phyloP scores from a whole-genome alignment of 2,329 filamentous ascomycete species.

The Pezizomycotina sp. region DNA sequence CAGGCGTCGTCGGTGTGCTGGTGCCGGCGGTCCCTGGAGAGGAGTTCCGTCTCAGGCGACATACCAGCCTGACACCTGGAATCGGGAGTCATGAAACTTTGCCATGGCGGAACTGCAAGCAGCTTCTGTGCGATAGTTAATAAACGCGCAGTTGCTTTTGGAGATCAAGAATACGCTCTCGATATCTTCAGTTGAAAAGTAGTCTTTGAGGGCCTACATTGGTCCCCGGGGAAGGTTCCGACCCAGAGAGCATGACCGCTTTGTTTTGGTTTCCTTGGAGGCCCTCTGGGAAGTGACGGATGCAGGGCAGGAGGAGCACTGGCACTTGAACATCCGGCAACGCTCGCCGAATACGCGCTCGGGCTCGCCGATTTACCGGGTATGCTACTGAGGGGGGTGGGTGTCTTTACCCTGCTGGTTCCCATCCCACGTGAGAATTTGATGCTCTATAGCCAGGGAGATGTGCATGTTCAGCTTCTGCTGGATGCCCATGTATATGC shows the following conservation, averaged over 20 bases:
- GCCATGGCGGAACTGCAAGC: slow-evolving; percentile 61
- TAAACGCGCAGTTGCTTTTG: slow-evolving; percentile 93
- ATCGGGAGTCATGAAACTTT: slow-evolving; percentile 78
- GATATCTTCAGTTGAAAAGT: slow-evolving; percentile 63
- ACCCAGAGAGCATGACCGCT: slow-evolving; percentile 89
- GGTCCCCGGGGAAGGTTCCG: slow-evolving; percentile 74
- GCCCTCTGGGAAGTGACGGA: slow-evolving; percentile 37
- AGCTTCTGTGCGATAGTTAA: slow-evolving; percentile 74
- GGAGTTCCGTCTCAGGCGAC: slow-evolving; percentile 51
- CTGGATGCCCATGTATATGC: no score
- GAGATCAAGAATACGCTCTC: slow-evolving; percentile 88
- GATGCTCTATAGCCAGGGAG: no score
- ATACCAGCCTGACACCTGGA: slow-evolving; percentile 71
- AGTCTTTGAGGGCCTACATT: slow-evolving; percentile 73
- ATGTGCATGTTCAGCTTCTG: no score
- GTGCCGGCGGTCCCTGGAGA: slow-evolving; percentile 28
- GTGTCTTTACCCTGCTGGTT: no score
- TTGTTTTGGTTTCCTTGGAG: slow-evolving; percentile 48
- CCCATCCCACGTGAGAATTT: no score
- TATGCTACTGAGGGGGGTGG: no score
- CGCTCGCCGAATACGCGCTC: no score
- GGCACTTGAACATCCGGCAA: no score
- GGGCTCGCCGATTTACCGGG: slow-evolving; percentile 13
- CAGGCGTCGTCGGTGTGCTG: slow-evolving; percentile 20
- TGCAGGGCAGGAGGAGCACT: slow-evolving; percentile 11